Evolutionary conservation across 805 yeast genomes (phyloP).

Genomic region (Debaryomyces hansenii): DNA sequence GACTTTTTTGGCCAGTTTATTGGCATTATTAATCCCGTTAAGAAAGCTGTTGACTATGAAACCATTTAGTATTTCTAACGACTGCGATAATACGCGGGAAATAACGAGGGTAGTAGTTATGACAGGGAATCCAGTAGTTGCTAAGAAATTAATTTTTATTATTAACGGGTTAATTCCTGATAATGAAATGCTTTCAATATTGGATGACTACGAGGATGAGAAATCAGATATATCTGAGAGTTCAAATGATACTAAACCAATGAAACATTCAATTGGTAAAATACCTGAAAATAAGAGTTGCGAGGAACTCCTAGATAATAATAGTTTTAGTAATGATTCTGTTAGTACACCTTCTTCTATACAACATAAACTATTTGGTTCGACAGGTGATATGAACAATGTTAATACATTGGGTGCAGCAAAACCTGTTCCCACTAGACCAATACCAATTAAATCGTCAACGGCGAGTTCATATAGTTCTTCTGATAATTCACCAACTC

Average conservation of each 20-base stretch:
- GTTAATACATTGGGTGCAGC: neutral
- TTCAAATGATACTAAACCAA: neutral
- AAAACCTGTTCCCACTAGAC: neutral
- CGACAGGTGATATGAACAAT: neutral
- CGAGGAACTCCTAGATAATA: neutral
- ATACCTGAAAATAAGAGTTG: neutral
- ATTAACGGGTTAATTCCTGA: conserved; percentile 51
- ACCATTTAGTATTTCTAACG: conserved; percentile 28
- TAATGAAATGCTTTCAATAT: conserved; percentile 13
- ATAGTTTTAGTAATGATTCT: neutral
- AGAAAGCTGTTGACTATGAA: conserved; percentile 33
- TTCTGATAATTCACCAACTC: conserved; percentile 22
- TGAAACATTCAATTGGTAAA: neutral
- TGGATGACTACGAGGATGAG: neutral
- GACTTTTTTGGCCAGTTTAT: conserved; percentile 48
- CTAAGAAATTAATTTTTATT: conserved; percentile 56
- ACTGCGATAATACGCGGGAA: conserved; percentile 21
- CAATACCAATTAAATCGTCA: conserved; percentile 14
- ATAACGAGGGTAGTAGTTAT: conserved; percentile 52
- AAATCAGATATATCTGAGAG: neutral
- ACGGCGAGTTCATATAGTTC: conserved; percentile 15
- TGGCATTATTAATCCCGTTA: conserved; percentile 46
- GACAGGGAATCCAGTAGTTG: conserved; percentile 61
- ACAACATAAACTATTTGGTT: neutral
- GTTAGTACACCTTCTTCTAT: neutral